phyloP scores from a whole-genome alignment of 2,329 filamentous ascomycete genomes.

The Colletotrichum lupini region DNA sequence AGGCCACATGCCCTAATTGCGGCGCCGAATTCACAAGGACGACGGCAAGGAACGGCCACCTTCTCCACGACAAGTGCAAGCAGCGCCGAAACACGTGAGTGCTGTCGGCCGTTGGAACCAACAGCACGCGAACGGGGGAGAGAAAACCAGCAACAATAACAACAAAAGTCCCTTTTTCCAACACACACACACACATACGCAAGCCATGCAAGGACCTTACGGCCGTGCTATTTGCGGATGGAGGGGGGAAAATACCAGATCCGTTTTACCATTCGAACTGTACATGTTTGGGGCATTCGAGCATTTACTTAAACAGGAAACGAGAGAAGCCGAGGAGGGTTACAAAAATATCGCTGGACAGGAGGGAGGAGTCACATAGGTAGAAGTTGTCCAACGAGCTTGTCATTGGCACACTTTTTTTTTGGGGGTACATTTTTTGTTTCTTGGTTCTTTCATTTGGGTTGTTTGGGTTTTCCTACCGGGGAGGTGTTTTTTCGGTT shows the following conservation, averaged over 20 bases:
- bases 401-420: not conserved
- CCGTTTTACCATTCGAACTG: slow-evolving; percentile 13
- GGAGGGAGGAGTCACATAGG: slow-evolving; percentile 1
- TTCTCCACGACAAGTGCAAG: slow-evolving; percentile 92
- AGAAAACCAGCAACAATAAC: slow-evolving; percentile 2
- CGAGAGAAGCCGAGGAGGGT: not conserved
- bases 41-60: slow-evolving; percentile 86
- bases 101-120: slow-evolving; percentile 2
- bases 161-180: slow-evolving; percentile 4
- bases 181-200: not conserved
- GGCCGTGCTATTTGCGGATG: not conserved
- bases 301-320: not conserved
- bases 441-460: not conserved
- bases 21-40: slow-evolving; percentile 94
- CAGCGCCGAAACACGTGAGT: slow-evolving; percentile 62
- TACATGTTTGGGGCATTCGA: slow-evolving; percentile 17
- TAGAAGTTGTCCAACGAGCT: not conserved
- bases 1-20: slow-evolving; percentile 90
- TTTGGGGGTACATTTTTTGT: not conserved
- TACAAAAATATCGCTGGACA: not conserved
- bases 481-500: not conserved
- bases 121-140: not conserved
- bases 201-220: not conserved
- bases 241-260: too few species aligned
- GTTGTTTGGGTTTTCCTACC: not conserved